These are phyloP conservation scores for Striga asiatica DNA, from an alignment of 257 asterid species.

Conservation along the genomic window DNA sequence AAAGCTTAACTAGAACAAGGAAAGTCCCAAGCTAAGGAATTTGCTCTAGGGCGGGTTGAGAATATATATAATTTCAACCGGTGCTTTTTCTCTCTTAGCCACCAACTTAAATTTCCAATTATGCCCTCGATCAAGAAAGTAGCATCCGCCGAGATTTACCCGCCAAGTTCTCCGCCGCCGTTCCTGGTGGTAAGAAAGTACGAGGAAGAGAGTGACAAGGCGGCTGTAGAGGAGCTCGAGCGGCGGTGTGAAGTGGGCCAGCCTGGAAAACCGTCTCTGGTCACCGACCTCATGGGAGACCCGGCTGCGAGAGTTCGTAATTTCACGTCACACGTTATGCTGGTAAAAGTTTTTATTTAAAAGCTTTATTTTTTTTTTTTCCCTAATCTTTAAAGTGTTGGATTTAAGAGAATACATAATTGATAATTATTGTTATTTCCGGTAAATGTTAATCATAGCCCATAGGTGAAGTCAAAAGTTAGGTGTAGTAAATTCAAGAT, in stretches of 20 bases:
- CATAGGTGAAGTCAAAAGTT: no score
- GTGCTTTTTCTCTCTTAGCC: neutral
- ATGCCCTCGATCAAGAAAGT: slow-evolving; percentile 35
- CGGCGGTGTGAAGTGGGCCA: slow-evolving; percentile 58
- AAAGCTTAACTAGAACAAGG: slow-evolving; percentile 9
- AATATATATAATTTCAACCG: neutral
- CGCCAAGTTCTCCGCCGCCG: slow-evolving; percentile 10
- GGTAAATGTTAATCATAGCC: no score
- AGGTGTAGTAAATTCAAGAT: no score
- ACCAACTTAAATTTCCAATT: slow-evolving; percentile 5
- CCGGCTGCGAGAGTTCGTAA: slow-evolving; percentile 62
- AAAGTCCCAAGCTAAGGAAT: slow-evolving; percentile 9
- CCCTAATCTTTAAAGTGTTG: no score
- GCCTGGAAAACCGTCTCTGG: slow-evolving; percentile 51
- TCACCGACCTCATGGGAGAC: slow-evolving; percentile 80
- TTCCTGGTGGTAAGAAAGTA: slow-evolving; percentile 57
- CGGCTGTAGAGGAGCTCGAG: slow-evolving; percentile 71
- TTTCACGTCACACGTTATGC: slow-evolving; percentile 48
- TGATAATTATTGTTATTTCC: no score
- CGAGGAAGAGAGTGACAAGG: slow-evolving; percentile 42
- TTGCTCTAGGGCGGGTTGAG: neutral
- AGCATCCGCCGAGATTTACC: slow-evolving; percentile 27
- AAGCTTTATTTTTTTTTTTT: no score
- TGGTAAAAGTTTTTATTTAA: slow-evolving; percentile 26
- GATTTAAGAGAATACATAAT: no score